Conservation (phyloP, 441 rosid species). For the Corymbia citriodora region DNA sequence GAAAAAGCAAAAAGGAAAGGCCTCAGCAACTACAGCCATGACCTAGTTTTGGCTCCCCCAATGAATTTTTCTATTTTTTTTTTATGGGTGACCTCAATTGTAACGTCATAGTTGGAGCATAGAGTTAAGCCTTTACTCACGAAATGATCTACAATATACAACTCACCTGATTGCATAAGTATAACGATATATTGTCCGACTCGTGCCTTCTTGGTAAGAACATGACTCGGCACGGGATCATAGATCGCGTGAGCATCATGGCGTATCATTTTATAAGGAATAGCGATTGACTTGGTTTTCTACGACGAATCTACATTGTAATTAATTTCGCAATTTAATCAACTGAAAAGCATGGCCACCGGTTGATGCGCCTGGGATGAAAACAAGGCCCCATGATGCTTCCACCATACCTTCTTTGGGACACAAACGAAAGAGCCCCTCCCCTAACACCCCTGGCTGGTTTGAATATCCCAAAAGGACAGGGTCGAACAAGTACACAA, state of each 20-base stretch:
- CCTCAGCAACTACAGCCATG: not conserved
- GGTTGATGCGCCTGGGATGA: not conserved
- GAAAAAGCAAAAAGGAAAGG: not conserved
- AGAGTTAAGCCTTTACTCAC: not conserved
- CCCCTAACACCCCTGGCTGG: not conserved
- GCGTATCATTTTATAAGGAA: not conserved
- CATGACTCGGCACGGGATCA: not conserved
- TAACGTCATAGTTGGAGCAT: not conserved
- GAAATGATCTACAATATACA: not conserved
- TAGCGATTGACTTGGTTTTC: not conserved
- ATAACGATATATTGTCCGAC: too few species aligned
- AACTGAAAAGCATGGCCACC: not conserved
- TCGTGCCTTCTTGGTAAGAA: not conserved
- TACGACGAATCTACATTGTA: not conserved
- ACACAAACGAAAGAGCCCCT: not conserved
- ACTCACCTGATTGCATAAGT: not conserved
- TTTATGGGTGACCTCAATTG: not conserved
- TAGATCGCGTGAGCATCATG: fast-evolving
- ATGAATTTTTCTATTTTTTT: not conserved
- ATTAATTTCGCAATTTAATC: not conserved
- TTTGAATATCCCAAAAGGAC: not conserved
- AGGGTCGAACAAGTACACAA: not conserved
- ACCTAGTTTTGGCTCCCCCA: not conserved
- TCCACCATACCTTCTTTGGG: not conserved
- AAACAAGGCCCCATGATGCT: not conserved